Evolutionary conservation across 257 asterid species (phyloP).

Genomic region (Solanum piurae): DNA sequence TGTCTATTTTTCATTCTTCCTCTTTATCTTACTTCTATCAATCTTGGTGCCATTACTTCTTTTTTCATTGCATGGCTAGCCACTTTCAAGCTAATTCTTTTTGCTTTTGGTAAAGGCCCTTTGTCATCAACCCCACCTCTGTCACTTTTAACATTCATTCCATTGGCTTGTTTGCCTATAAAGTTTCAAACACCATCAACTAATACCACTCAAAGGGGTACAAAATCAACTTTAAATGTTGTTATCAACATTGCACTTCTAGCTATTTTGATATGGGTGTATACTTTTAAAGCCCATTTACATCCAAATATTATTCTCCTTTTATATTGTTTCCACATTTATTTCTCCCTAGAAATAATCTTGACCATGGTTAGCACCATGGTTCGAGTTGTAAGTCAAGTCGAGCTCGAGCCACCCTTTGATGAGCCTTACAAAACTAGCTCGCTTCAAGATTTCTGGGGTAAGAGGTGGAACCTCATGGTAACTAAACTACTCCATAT

Average conservation of each 20-base stretch:
- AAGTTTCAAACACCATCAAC: conserved; percentile 4
- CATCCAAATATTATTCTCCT: conserved; percentile 17
- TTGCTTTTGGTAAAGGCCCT: conserved; percentile 38
- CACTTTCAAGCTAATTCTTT: conserved; percentile 40
- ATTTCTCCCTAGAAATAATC: not conserved
- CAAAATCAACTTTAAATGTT: conserved; percentile 4
- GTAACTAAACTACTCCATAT: conserved; percentile 8
- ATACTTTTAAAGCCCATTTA: not conserved
- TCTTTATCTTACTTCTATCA: conserved; percentile 29
- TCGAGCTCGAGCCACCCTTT: conserved; percentile 8
- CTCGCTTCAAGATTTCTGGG: conserved; percentile 26
- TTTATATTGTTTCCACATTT: not conserved
- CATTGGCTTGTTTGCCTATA: conserved; percentile 48
- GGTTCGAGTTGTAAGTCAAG: not conserved
- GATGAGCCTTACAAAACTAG: conserved; percentile 12
- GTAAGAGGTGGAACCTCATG: conserved; percentile 15
- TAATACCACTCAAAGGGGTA: not conserved
- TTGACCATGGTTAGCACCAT: not conserved
- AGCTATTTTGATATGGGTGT: not conserved
- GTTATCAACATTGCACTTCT: conserved; percentile 7
- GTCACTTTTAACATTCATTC: conserved; percentile 29
- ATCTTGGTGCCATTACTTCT: conserved; percentile 19
- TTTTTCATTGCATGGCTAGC: conserved; percentile 54
- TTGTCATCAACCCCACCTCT: conserved; percentile 18
- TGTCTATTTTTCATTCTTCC: conserved; percentile 26